A percentile compares a stretch with the other conserved stretches of the same genome.
phyloP scores from a whole-genome alignment of 176 grass and related monocot genomes.

The Cenchrus fungigraminus region DNA sequence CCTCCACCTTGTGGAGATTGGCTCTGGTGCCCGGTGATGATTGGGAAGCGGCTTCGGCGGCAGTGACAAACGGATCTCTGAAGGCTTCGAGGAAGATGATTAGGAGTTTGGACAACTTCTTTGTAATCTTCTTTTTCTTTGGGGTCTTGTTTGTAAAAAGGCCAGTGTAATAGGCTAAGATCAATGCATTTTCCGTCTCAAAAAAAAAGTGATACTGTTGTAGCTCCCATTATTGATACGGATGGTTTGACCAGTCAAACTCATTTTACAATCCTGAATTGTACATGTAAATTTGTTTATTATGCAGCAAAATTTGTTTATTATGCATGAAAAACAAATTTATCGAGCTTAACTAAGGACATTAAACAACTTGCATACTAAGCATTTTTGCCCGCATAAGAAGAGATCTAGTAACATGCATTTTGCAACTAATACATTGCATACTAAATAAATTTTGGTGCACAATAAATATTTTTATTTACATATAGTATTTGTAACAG shows the following conservation, averaged over 20 bases:
- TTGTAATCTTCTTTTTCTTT: too few species aligned
- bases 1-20: too few species aligned
- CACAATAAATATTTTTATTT: background rate
- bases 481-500: background rate
- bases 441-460: background rate
- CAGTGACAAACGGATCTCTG: too few species aligned
- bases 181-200: too few species aligned
- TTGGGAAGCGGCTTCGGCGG: too few species aligned
- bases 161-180: too few species aligned
- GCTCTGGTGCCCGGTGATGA: too few species aligned
- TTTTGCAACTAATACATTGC: background rate
- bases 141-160: too few species aligned
- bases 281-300: background rate
- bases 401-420: background rate
- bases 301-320: background rate
- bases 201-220: background rate
- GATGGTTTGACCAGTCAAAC: constrained; percentile 16
- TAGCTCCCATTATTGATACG: background rate
- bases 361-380: background rate
- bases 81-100: too few species aligned
- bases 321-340: constrained; percentile 23
- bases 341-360: background rate
- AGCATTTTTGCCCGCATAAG: background rate
- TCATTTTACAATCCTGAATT: background rate
- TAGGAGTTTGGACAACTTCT: too few species aligned